Conservation (phyloP, 192 early-diverging fungal species). For the Coemansia sp. region DNA sequence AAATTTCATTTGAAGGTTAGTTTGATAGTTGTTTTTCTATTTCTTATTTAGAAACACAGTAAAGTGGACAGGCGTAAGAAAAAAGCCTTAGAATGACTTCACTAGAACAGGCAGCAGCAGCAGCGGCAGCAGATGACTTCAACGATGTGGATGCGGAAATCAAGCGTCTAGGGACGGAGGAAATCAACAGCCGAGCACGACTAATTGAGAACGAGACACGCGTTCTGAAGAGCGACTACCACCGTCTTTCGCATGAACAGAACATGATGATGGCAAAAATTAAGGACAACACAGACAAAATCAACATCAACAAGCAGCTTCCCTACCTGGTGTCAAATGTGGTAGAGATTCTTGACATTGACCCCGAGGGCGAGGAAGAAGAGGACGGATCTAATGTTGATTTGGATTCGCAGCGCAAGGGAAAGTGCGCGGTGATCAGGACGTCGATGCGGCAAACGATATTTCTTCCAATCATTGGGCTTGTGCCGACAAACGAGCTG, state of each 20-base stretch:
- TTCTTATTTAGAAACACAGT: background rate
- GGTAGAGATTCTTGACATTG: constrained; percentile 93
- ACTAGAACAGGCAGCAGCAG: constrained; percentile 49
- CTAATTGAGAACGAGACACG: constrained; percentile 97
- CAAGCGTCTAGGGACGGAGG: constrained; percentile 81
- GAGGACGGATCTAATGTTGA: constrained; percentile 96
- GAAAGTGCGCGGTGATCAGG: constrained; percentile 97
- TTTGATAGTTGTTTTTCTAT: background rate
- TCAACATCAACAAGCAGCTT: constrained; percentile 96
- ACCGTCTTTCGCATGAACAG: constrained; percentile 89
- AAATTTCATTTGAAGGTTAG: background rate
- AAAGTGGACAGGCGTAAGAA: background rate
- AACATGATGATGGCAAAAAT: constrained; percentile 85
- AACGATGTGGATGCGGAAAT: constrained; percentile 91
- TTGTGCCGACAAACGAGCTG: constrained; percentile 85
- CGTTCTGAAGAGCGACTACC: constrained; percentile 91
- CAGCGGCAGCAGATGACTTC: constrained; percentile 47
- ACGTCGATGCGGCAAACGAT: constrained; percentile 95
- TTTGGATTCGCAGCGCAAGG: constrained; percentile 88
- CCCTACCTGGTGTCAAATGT: constrained; percentile 97
- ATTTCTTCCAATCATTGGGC: constrained; percentile 95
- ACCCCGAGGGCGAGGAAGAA: constrained; percentile 86
- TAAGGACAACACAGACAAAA: constrained; percentile 98
- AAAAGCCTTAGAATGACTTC: constrained; percentile 41
- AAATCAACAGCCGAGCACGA: constrained; percentile 88